phyloP scores from a whole-genome alignment of 1,284 basidiomycete genomes.

The Coriolopsis trogii region DNA sequence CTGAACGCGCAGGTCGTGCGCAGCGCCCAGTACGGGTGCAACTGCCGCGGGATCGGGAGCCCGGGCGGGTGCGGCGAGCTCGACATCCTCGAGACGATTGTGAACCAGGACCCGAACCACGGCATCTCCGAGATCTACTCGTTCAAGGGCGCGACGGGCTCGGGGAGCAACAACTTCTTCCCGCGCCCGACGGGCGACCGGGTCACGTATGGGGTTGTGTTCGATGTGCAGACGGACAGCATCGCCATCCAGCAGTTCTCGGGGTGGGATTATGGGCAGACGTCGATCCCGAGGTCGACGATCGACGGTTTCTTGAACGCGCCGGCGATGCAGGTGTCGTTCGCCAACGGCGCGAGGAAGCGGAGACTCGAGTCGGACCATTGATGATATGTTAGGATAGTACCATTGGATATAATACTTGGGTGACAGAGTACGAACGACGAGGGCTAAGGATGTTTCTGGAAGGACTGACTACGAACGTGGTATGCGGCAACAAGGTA shows the following conservation, averaged over 20 bases:
- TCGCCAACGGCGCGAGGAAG: slow-evolving; percentile 14
- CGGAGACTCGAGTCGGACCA: slow-evolving; percentile 1
- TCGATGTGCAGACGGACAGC: slow-evolving; percentile 32
- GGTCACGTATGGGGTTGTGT: slow-evolving; percentile 28
- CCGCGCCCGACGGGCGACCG: slow-evolving; percentile 26
- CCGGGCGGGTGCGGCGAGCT: slow-evolving; percentile 34
- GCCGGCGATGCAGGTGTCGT: slow-evolving; percentile 25
- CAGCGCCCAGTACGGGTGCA: slow-evolving; percentile 38
- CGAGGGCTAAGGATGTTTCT: too few relatives aligned
- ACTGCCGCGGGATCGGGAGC: slow-evolving; percentile 34
- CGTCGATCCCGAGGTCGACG: slow-evolving; percentile 24
- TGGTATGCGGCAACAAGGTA: too few relatives aligned
- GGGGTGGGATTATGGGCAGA: slow-evolving; percentile 30
- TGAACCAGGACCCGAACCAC: slow-evolving; percentile 21
- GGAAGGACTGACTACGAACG: too few relatives aligned
- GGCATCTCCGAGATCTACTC: slow-evolving; percentile 36
- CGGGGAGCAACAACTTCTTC: slow-evolving; percentile 28
- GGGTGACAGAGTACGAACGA: too few relatives aligned
- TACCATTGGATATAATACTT: too few relatives aligned
- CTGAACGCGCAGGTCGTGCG: slow-evolving; percentile 36
- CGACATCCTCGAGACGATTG: slow-evolving; percentile 36
- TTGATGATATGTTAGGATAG: too few relatives aligned
- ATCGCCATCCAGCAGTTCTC: slow-evolving; percentile 29
- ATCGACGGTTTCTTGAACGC: slow-evolving; percentile 31
- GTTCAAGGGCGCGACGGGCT: slow-evolving; percentile 35